Percentiles rank a stretch among this genome's conserved stretches.
Evolutionary conservation across 2,329 filamentous ascomycete genomes (phyloP).

Genomic region (Fusarium agapanthi): DNA sequence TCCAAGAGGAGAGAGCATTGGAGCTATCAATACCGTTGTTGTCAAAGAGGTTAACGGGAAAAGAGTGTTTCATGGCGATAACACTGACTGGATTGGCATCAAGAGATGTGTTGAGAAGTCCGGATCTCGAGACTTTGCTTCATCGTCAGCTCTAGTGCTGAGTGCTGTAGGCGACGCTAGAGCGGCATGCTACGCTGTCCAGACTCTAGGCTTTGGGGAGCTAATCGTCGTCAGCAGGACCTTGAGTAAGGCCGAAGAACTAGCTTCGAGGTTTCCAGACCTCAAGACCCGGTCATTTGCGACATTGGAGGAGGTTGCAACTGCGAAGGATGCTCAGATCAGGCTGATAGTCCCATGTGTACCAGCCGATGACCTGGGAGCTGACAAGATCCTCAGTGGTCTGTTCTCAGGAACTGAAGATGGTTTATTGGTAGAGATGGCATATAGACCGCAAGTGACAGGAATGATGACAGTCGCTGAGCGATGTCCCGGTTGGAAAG

Average conservation of each 20-base stretch:
- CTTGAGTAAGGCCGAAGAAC: neutral
- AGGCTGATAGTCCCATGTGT: neutral
- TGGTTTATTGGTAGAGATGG: conserved; percentile 1
- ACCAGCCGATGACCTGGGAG: neutral
- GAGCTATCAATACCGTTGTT: neutral
- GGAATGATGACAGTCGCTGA: neutral
- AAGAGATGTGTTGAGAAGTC: conserved; percentile 2
- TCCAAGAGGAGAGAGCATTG: neutral
- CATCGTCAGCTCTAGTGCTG: neutral
- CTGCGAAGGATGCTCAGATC: neutral
- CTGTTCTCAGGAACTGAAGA: neutral
- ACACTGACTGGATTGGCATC: conserved; percentile 7
- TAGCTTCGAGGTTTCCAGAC: neutral
- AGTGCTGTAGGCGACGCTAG: conserved; percentile 1
- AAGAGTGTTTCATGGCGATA: neutral
- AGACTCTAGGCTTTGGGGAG: neutral
- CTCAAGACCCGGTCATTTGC: neutral
- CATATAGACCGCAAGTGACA: neutral
- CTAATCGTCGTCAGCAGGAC: conserved; percentile 2
- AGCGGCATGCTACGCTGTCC: conserved; percentile 1
- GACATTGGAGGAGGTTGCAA: neutral
- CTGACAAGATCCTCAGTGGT: neutral
- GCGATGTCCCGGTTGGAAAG: neutral
- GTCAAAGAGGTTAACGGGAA: neutral
- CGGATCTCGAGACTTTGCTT: neutral